Conservation (phyloP, 805 yeast genomes). For the Cyberlindnera euphorbiae region DNA sequence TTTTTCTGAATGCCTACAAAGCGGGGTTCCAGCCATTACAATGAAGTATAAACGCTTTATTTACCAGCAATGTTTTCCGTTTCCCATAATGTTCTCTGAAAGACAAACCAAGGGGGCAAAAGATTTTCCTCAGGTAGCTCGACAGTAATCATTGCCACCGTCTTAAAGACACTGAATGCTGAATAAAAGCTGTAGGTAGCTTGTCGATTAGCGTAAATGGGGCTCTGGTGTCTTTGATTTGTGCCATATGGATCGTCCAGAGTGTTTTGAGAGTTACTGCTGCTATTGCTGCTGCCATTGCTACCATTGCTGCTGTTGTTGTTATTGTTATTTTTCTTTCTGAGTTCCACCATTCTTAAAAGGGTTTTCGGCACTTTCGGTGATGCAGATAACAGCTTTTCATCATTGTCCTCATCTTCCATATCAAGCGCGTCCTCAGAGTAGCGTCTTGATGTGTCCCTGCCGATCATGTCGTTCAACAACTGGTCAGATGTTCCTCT, state of each 20-base stretch:
- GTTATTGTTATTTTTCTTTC: slow-evolving; percentile 31
- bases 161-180: slow-evolving; percentile 14
- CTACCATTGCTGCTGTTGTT: slow-evolving; percentile 17
- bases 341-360: slow-evolving; percentile 47
- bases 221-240: too few species aligned
- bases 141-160: slow-evolving; percentile 21
- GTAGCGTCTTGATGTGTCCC: slow-evolving; percentile 2
- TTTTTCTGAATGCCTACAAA: too few species aligned
- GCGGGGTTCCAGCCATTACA: too few species aligned
- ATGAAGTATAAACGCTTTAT: too few species aligned
- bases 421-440: slow-evolving; percentile 19
- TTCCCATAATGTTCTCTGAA: slow-evolving; percentile 67
- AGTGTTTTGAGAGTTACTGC: too few species aligned
- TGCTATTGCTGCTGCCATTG: background rate
- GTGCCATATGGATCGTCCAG: too few species aligned
- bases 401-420: slow-evolving; percentile 22
- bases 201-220: too few species aligned
- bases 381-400: slow-evolving; percentile 44
- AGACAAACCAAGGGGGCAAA: slow-evolving; percentile 73
- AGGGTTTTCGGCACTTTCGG: slow-evolving; percentile 67
- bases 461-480: background rate
- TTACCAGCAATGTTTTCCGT: too few species aligned
- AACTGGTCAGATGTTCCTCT: background rate
- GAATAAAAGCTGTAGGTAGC: slow-evolving; percentile 17
- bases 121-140: slow-evolving; percentile 51